These are phyloP conservation scores for Myriosclerotinia curreyana DNA, from an alignment of 2,329 filamentous ascomycete species.

Conservation along the genomic window DNA sequence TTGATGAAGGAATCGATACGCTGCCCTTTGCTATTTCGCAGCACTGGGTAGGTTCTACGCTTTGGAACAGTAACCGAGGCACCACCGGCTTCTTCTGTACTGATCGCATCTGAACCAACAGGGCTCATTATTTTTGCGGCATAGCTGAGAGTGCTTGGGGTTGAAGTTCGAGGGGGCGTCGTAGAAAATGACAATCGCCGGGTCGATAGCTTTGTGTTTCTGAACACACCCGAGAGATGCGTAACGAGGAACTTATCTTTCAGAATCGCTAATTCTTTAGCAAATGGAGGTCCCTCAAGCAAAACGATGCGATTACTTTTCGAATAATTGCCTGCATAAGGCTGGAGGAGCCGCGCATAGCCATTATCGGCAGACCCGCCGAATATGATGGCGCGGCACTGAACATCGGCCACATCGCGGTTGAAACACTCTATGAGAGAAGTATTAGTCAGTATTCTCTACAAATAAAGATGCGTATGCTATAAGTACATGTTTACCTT, in stretches of 20 bases:
- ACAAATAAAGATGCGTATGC: background rate
- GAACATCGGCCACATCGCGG: conserved; percentile 40
- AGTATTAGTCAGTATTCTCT: background rate
- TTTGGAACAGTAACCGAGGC: background rate
- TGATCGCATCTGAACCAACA: conserved; percentile 1
- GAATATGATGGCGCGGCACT: conserved; percentile 44
- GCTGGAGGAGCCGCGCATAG: conserved; percentile 43
- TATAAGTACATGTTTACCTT: conserved; percentile 13
- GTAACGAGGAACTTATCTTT: conserved; percentile 34
- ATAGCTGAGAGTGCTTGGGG: conserved; percentile 20
- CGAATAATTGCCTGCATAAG: conserved; percentile 34
- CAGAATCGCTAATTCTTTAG: conserved; percentile 40
- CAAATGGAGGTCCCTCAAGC: conserved; percentile 43
- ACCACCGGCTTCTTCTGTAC: conserved; percentile 1
- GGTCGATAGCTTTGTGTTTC: conserved; percentile 32
- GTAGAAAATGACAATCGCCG: conserved; percentile 23
- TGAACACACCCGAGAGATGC: conserved; percentile 26
- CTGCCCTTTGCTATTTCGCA: conserved; percentile 23
- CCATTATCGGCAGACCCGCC: conserved; percentile 45
- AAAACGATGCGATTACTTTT: conserved; percentile 40
- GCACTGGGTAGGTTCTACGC: background rate
- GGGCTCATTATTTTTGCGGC: conserved; percentile 5
- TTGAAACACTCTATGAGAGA: conserved; percentile 38
- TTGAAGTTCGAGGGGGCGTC: conserved; percentile 12
- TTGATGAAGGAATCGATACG: conserved; percentile 23